A percentile compares a stretch with the other conserved stretches of the same genome.
phyloP scores from a whole-genome alignment of 2,329 filamentous ascomycete species.

The Onygena corvina region DNA sequence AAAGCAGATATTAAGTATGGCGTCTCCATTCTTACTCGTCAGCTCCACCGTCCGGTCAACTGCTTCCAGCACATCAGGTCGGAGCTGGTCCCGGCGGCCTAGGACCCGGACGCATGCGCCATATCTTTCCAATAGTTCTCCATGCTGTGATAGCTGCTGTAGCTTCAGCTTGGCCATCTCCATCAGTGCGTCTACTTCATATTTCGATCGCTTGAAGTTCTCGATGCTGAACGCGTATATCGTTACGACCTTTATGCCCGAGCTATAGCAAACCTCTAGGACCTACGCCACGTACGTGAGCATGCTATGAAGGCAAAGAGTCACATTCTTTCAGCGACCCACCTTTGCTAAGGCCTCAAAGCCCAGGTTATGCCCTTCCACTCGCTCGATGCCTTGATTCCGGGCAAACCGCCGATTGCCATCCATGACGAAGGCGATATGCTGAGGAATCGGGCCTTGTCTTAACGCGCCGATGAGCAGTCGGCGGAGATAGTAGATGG shows the following conservation, averaged over 20 bases:
- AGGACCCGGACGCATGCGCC: constrained; percentile 77
- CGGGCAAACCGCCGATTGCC: constrained; percentile 89
- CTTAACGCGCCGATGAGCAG: constrained; percentile 76
- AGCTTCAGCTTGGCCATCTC: constrained; percentile 94
- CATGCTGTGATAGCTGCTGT: constrained; percentile 80
- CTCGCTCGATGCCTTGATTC: constrained; percentile 82
- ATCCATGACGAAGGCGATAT: constrained; percentile 99
- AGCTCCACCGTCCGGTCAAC: constrained; percentile 76
- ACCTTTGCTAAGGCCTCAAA: constrained; percentile 89
- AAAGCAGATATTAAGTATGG: constrained; percentile 86
- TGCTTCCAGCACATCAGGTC: constrained; percentile 75
- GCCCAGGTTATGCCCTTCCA: constrained; percentile 89
- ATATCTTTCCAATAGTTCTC: constrained; percentile 83
- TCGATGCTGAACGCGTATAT: constrained; percentile 98
- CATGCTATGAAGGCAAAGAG: not conserved
- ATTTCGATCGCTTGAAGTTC: constrained; percentile 94
- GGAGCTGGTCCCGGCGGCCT: constrained; percentile 71
- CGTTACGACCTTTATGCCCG: constrained; percentile 89
- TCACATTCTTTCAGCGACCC: constrained; percentile 15
- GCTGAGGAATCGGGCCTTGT: constrained; percentile 83
- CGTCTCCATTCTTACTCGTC: constrained; percentile 73
- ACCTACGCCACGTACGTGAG: constrained; percentile 43
- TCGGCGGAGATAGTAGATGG: constrained; percentile 64
- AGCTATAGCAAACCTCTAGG: constrained; percentile 95
- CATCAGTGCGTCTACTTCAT: constrained; percentile 95